Percentiles rank a stretch among this genome's conserved stretches.
Conservation (phyloP, 1,284 basidiomycete genomes). For the Vanrija sp. region DNA sequence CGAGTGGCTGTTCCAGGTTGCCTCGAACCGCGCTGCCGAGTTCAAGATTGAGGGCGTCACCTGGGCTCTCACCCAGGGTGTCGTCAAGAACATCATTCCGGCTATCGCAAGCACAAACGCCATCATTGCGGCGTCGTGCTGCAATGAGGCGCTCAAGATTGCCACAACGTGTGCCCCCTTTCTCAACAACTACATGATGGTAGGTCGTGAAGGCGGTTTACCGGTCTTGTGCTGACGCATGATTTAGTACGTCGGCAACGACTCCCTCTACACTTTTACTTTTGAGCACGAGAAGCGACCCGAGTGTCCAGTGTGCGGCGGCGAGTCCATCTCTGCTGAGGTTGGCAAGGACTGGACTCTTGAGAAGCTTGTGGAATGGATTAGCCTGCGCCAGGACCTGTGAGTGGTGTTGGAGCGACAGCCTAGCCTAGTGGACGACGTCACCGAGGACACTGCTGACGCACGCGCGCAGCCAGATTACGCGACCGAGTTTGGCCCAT, state of each 20-base stretch:
- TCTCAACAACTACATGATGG: constrained; percentile 98
- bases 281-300: constrained; percentile 90
- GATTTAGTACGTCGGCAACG: constrained; percentile 72
- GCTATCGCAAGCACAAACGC: constrained; percentile 96
- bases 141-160: constrained; percentile 98
- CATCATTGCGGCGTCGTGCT: constrained; percentile 94
- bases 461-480: constrained; percentile 71
- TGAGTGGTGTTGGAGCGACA: constrained; percentile 52
- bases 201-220: constrained; percentile 34
- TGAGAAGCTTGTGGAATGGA: constrained; percentile 76
- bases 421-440: too few species aligned
- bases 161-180: constrained; percentile 91
- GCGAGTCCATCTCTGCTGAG: constrained; percentile 70
- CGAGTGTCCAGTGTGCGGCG: constrained; percentile 97
- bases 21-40: constrained; percentile 74
- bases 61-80: constrained; percentile 95
- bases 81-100: constrained; percentile 99
- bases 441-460: neutral
- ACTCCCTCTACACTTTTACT: constrained; percentile 95
- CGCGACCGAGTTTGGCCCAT: constrained; percentile 79
- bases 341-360: constrained; percentile 71
- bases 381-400: constrained; percentile 82
- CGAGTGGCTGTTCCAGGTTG: constrained; percentile 81
- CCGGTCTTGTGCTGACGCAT: neutral
- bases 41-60: constrained; percentile 98